Conservation (phyloP, 2,329 filamentous ascomycete genomes). For the Colletotrichum trifolii region DNA sequence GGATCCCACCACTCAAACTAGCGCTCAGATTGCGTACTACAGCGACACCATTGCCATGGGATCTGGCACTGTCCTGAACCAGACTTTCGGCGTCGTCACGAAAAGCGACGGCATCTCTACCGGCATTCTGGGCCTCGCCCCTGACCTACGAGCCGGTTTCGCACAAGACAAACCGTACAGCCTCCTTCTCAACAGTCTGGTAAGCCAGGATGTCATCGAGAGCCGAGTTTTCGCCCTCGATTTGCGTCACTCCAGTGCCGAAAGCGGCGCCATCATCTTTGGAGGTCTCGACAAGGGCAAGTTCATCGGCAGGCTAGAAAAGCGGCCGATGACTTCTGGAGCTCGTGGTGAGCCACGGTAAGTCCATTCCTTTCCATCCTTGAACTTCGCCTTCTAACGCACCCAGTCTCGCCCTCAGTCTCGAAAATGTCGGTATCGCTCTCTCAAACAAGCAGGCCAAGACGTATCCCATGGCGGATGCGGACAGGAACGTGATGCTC, state of each 20-base stretch:
- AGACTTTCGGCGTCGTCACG: constrained; percentile 62
- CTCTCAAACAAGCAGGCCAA: constrained; percentile 38
- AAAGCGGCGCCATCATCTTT: constrained; percentile 62
- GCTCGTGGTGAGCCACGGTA: constrained; percentile 46
- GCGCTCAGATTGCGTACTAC: constrained; percentile 57
- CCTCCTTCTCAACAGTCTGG: constrained; percentile 63
- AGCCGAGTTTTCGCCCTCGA: constrained; percentile 64
- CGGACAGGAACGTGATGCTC: constrained; percentile 57
- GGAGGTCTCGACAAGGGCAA: constrained; percentile 65
- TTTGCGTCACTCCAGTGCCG: constrained; percentile 55
- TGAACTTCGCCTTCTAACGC: not conserved
- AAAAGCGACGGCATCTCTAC: constrained; percentile 59
- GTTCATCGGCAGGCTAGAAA: constrained; percentile 58
- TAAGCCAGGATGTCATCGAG: constrained; percentile 57
- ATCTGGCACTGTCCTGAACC: constrained; percentile 49
- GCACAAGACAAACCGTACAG: constrained; percentile 56
- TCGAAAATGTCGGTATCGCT: constrained; percentile 47
- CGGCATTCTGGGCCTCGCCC: constrained; percentile 64
- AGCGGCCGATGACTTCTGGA: constrained; percentile 55
- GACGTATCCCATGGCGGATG: constrained; percentile 40
- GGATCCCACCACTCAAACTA: constrained; percentile 49
- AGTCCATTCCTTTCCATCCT: constrained; percentile 31
- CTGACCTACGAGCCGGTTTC: constrained; percentile 53
- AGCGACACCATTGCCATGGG: constrained; percentile 59
- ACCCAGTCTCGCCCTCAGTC: constrained; percentile 46